Evolutionary conservation across 805 yeast genomes (phyloP).

Genomic region (Candida xyloterini): DNA sequence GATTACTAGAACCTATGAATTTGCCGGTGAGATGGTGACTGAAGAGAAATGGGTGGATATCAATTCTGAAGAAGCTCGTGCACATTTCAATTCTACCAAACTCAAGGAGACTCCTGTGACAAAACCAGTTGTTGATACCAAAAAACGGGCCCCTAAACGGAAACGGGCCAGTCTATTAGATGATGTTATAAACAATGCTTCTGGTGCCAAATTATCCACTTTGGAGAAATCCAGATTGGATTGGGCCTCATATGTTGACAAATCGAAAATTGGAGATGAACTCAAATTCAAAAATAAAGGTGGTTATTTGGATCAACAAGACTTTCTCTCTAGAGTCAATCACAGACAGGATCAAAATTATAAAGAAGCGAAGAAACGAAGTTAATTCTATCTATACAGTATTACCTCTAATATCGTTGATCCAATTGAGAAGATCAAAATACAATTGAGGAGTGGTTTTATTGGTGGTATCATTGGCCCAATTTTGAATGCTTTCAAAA

Average conservation of each 20-base stretch:
- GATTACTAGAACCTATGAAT: constrained; percentile 75
- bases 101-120: constrained; percentile 5
- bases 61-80: constrained; percentile 83
- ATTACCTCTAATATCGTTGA: constrained; percentile 45
- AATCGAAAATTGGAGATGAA: constrained; percentile 80
- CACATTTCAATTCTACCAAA: constrained; percentile 58
- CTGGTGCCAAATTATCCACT: constrained; percentile 80
- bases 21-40: constrained; percentile 80
- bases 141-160: constrained; percentile 41
- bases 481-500: constrained; percentile 49
- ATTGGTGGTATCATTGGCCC: constrained; percentile 52
- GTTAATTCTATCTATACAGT: constrained; percentile 1
- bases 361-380: constrained; percentile 36
- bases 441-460: constrained; percentile 56
- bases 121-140: not conserved
- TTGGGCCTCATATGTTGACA: constrained; percentile 93
- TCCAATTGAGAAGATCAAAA: constrained; percentile 79
- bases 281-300: constrained; percentile 76
- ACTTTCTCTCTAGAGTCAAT: constrained; percentile 77
- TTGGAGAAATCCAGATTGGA: constrained; percentile 90
- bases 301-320: constrained; percentile 90
- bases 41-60: constrained; percentile 77
- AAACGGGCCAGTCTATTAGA: constrained; percentile 76
- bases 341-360: constrained; percentile 49
- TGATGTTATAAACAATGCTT: constrained; percentile 65